These are phyloP conservation scores for Aspergillus glaucus DNA, from an alignment of 2,329 filamentous ascomycete species.

Conservation along the genomic window DNA sequence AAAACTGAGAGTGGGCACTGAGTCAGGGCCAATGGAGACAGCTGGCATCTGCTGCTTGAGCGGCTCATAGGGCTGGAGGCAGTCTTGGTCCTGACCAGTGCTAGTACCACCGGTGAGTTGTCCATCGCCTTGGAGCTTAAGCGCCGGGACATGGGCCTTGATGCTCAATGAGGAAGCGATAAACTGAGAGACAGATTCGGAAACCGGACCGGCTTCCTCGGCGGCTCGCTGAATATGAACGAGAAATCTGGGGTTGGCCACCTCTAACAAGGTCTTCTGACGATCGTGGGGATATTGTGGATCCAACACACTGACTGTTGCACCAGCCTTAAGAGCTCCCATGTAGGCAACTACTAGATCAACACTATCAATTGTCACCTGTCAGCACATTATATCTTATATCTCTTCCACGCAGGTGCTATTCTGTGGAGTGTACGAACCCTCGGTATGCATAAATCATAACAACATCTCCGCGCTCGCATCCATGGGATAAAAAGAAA, in stretches of 20 bases:
- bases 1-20: conserved; percentile 67
- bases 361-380: conserved; percentile 46
- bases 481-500: conserved; percentile 66
- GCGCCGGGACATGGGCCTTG: conserved; percentile 66
- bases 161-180: conserved; percentile 67
- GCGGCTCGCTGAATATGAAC: conserved; percentile 68
- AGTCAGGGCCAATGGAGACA: conserved; percentile 74
- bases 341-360: conserved; percentile 73
- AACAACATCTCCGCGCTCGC: conserved; percentile 76
- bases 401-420: no score
- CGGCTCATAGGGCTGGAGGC: conserved; percentile 52
- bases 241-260: conserved; percentile 66
- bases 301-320: conserved; percentile 61
- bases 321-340: conserved; percentile 61
- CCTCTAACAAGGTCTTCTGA: conserved; percentile 77
- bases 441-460: conserved; percentile 80
- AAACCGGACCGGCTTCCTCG: conserved; percentile 59
- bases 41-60: conserved; percentile 53
- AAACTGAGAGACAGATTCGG: conserved; percentile 57
- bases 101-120: conserved; percentile 61
- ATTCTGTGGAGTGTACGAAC: no score
- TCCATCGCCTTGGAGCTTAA: conserved; percentile 67
- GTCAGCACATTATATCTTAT: no score
- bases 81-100: conserved; percentile 53
- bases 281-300: conserved; percentile 74